These are phyloP conservation scores for Elsinoe fawcettii DNA, from an alignment of 2,329 filamentous ascomycete species.

Conservation along the genomic window DNA sequence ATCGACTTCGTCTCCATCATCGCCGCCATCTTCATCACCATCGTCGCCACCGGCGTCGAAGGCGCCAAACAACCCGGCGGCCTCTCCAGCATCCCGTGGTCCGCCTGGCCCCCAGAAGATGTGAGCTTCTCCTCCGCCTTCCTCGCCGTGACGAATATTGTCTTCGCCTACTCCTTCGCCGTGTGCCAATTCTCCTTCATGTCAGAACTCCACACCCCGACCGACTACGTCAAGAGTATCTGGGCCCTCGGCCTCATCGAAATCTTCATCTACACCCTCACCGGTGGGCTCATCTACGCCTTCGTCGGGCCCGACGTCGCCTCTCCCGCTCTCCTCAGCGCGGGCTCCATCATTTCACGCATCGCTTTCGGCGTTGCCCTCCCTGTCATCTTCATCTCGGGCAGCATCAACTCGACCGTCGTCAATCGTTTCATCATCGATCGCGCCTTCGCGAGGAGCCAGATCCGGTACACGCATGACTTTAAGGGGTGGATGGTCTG, in stretches of 20 bases:
- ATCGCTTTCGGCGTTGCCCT: slow-evolving; percentile 63
- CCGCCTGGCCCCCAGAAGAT: slow-evolving; percentile 28
- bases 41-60: slow-evolving; percentile 30
- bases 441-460: slow-evolving; percentile 52
- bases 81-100: slow-evolving; percentile 28
- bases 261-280: slow-evolving; percentile 55
- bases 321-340: slow-evolving; percentile 60
- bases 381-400: slow-evolving; percentile 65
- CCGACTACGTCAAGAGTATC: slow-evolving; percentile 52
- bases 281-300: slow-evolving; percentile 60
- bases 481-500: slow-evolving; percentile 48
- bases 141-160: slow-evolving; percentile 60
- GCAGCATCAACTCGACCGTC: slow-evolving; percentile 58
- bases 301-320: slow-evolving; percentile 55
- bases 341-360: slow-evolving; percentile 50
- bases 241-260: slow-evolving; percentile 57
- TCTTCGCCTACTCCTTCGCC: slow-evolving; percentile 53
- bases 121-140: slow-evolving; percentile 49
- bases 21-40: slow-evolving; percentile 29
- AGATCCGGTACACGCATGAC: slow-evolving; percentile 38
- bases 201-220: slow-evolving; percentile 57
- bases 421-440: slow-evolving; percentile 52
- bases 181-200: slow-evolving; percentile 61
- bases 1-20: slow-evolving; percentile 33
- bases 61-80: slow-evolving; percentile 25